Percentiles rank a stretch among this genome's conserved stretches.
These are phyloP conservation scores for Lodderomyces elongisporus DNA, from an alignment of 1,139 yeast genomes.

Conservation along the genomic window DNA sequence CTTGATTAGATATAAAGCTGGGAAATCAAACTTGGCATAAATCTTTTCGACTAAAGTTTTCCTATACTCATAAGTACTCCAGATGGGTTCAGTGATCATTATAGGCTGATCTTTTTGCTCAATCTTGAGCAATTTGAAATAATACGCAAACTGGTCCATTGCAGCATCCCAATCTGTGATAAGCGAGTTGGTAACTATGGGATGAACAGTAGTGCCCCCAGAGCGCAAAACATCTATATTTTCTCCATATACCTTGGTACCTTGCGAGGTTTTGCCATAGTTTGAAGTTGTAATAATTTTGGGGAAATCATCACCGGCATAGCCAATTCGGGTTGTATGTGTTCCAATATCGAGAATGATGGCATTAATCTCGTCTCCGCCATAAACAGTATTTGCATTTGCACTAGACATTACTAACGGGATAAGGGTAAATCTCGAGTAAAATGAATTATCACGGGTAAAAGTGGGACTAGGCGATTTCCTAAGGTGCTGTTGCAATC, in stretches of 20 bases:
- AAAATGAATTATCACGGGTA: too few species aligned
- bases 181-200: conserved; percentile 57
- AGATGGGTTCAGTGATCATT: conserved; percentile 76
- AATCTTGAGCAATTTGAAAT: conserved; percentile 43
- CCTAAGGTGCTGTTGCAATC: background rate
- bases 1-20: conserved; percentile 83
- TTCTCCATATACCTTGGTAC: conserved; percentile 45
- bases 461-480: too few species aligned
- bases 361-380: conserved; percentile 82
- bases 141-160: conserved; percentile 60
- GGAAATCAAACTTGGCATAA: conserved; percentile 68
- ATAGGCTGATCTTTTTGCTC: conserved; percentile 69
- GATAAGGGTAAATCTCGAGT: too few species aligned
- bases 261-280: conserved; percentile 23
- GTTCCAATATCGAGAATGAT: conserved; percentile 92
- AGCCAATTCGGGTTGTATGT: conserved; percentile 76
- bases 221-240: conserved; percentile 49
- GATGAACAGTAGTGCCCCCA: conserved; percentile 46
- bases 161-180: conserved; percentile 75
- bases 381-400: conserved; percentile 30
- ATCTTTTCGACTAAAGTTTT: conserved; percentile 69
- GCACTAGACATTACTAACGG: conserved; percentile 4
- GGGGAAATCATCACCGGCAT: conserved; percentile 93
- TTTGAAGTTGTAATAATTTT: conserved; percentile 67
- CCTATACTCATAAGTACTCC: conserved; percentile 73